Evolutionary conservation across 2,329 filamentous ascomycete species (phyloP), one percentile per base, ranked within the genome.

Genomic region (Botrytis pseudocinerea): DNA sequence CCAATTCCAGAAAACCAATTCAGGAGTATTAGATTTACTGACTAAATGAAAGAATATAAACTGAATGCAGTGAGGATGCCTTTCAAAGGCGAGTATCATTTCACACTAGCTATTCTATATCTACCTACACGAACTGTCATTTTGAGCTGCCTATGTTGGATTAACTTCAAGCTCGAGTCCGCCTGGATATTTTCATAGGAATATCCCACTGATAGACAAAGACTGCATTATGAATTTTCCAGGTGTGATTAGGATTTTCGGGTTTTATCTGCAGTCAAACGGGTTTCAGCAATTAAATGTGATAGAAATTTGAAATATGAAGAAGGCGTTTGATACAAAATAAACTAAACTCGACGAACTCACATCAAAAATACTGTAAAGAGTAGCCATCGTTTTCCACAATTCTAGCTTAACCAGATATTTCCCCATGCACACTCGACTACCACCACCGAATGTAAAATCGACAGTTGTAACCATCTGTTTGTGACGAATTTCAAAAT

Each of bases 321-420:
- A 8, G 8, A 6, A 32, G 35, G 9, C 22, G 16, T 28, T 4
- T 18, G 20, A 64, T 12, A 25, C n/a, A 9, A 9, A 22, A 32
- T 22, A 12, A 9, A 1, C 4, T 22, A 32, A 14, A 10, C 25
- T n/a, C 14, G 18, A 35, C 16, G 28, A 64, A 35, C 69, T 54
- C 48, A 71, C 35, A 64, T 71, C 60, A 9, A 71, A 46, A 35
- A 25, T 57, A 62, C 54, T 70, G 32, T 70, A 70, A 14, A 57
- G 38, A 64, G 69, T 59, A 40, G 69, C 69, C 51, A 64, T 18
- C 35, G 22, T 25, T 35, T 57, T 64, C 38, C 69, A 44, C 20
- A 71, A 32, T 32, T 42, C 46, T 22, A 71, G 35, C n/a, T 59
- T 46, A 2, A 48, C 60, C 2, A 64, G 44, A 64, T 64, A 35